Evolutionary conservation across 1,284 basidiomycete genomes (phyloP).

Genomic region (Cryptococcus sp.): DNA sequence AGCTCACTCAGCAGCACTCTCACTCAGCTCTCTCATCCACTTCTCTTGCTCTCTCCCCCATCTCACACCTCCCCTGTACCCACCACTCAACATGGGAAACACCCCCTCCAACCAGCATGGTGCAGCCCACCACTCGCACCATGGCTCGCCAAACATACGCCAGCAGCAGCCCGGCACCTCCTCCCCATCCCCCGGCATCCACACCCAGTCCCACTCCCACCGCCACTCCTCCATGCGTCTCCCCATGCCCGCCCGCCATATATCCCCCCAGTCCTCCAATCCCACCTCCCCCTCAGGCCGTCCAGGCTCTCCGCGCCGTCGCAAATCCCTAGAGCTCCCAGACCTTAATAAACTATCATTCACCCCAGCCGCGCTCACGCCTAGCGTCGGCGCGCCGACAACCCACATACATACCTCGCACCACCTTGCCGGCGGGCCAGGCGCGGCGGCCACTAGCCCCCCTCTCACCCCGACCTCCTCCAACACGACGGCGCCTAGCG

Average conservation of each 20-base stretch:
- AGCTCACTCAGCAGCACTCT: not conserved
- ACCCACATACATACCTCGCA: conserved; percentile 42
- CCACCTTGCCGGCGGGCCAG: conserved; percentile 18
- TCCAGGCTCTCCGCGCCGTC: conserved; percentile 38
- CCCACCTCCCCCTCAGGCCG: conserved; percentile 43
- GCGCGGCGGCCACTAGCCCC: not conserved
- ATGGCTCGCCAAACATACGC: conserved; percentile 4
- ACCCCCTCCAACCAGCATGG: conserved; percentile 43
- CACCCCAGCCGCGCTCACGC: conserved; percentile 31
- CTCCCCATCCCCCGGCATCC: conserved; percentile 3
- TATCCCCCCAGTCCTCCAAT: conserved; percentile 39
- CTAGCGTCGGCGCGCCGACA: conserved; percentile 39
- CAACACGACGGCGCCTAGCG: not conserved
- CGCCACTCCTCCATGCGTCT: conserved; percentile 41
- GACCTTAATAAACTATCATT: conserved; percentile 49
- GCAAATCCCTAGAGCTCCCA: conserved; percentile 49
- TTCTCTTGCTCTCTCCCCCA: not conserved
- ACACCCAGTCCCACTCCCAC: conserved; percentile 4
- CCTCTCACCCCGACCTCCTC: conserved; percentile 3
- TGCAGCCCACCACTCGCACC: conserved; percentile 9
- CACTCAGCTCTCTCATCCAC: not conserved
- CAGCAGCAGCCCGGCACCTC: not conserved
- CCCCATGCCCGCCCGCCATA: conserved; percentile 39
- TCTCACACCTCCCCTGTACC: not conserved
- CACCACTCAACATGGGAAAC: conserved; percentile 38